These are phyloP conservation scores for Mucor racemosus DNA, from an alignment of 371 early-diverging fungal species.

Conservation along the genomic window DNA sequence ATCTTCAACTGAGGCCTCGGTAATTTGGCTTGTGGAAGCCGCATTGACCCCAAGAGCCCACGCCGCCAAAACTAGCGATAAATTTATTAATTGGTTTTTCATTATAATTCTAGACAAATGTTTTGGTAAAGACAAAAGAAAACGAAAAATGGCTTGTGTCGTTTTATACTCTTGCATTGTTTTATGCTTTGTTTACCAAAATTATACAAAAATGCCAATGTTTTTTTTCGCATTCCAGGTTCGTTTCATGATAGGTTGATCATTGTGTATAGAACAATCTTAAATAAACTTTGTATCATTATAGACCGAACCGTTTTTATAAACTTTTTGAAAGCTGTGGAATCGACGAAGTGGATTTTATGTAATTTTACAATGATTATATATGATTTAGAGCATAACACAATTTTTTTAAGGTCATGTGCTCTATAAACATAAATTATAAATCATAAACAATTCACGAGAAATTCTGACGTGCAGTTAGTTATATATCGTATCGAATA, in stretches of 20 bases:
- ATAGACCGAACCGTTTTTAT: too few relatives aligned
- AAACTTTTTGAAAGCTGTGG: too few relatives aligned
- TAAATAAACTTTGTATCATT: too few relatives aligned
- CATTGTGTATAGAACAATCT: neutral
- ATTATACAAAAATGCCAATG: neutral
- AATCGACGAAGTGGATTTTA: too few relatives aligned
- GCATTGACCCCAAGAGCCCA: neutral
- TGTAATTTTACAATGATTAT: too few relatives aligned
- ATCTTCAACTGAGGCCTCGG: slow-evolving; percentile 3
- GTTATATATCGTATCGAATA: too few relatives aligned
- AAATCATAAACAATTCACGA: too few relatives aligned
- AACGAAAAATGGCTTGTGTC: neutral
- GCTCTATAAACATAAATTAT: too few relatives aligned
- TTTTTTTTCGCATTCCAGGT: neutral
- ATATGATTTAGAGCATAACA: too few relatives aligned
- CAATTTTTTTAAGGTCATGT: too few relatives aligned
- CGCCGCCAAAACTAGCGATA: neutral
- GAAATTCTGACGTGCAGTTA: too few relatives aligned
- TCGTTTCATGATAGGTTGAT: neutral
- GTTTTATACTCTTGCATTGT: neutral
- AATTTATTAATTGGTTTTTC: neutral
- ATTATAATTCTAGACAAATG: neutral
- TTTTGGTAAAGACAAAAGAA: neutral
- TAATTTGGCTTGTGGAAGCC: neutral
- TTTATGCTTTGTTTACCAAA: neutral